phyloP scores from a whole-genome alignment of 495 filamentous ascomycete genomes.

The Xylaria palmicola region DNA sequence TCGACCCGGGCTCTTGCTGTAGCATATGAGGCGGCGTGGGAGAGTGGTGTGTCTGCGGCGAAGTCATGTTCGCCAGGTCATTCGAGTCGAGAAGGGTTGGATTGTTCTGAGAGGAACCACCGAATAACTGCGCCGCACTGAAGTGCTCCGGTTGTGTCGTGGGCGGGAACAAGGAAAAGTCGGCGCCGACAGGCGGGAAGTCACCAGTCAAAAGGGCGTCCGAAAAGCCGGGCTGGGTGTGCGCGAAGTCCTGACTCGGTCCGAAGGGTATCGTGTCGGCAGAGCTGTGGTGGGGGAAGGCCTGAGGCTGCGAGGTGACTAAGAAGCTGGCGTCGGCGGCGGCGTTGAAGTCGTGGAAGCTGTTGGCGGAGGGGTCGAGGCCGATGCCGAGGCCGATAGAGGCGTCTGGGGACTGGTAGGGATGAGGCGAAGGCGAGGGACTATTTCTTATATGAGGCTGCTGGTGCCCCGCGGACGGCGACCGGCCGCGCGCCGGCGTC shows the following conservation, averaged over 20 bases:
- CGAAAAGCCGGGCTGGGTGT: slow-evolving; percentile 35
- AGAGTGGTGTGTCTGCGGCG: slow-evolving; percentile 57
- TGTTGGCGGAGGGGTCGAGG: slow-evolving; percentile 41
- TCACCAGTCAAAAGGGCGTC: slow-evolving; percentile 39
- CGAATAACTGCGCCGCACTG: slow-evolving; percentile 49
- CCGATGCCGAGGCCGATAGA: slow-evolving; percentile 49
- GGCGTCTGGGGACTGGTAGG: slow-evolving; percentile 43
- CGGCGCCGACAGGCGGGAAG: slow-evolving; percentile 43
- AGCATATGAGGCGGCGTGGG: slow-evolving; percentile 71
- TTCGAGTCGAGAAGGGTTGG: slow-evolving; percentile 43
- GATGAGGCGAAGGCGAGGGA: slow-evolving; percentile 49
- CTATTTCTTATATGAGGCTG: slow-evolving; percentile 53
- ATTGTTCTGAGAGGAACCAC: slow-evolving; percentile 58
- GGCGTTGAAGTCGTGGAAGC: slow-evolving; percentile 35
- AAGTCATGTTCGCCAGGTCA: slow-evolving; percentile 67
- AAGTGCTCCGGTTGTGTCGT: slow-evolving; percentile 40
- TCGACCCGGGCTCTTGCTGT: slow-evolving; percentile 60
- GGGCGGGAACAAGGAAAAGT: slow-evolving; percentile 55
- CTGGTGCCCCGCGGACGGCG: slow-evolving; percentile 44
- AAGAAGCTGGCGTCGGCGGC: slow-evolving; percentile 35
- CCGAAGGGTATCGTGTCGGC: slow-evolving; percentile 38
- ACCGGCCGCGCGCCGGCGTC: slow-evolving; percentile 45
- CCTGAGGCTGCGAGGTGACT: slow-evolving; percentile 41
- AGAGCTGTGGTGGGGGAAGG: slow-evolving; percentile 34
- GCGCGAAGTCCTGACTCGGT: slow-evolving; percentile 39